These are phyloP conservation scores for Candolleomyces eurysporus DNA, from an alignment of 768 basidiomycete genomes.

Conservation along the genomic window DNA sequence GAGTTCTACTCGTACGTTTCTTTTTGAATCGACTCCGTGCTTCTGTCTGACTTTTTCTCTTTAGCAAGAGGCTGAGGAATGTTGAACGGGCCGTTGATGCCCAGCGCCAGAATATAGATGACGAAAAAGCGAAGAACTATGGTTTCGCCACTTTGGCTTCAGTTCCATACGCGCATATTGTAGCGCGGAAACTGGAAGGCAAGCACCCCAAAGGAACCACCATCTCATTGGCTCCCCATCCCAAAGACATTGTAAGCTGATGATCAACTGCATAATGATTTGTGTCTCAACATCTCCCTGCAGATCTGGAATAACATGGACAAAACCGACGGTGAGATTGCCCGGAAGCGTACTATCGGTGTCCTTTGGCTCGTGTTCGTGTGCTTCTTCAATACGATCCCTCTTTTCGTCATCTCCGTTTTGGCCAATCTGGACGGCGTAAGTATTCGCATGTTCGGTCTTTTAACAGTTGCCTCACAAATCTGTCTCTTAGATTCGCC, in stretches of 20 bases:
- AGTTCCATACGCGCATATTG: slow-evolving; percentile 84
- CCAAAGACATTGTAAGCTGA: slow-evolving; percentile 75
- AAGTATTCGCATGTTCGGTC: slow-evolving; percentile 20
- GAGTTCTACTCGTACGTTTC: slow-evolving; percentile 83
- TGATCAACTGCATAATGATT: slow-evolving; percentile 1
- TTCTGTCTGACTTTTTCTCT: slow-evolving; percentile 5
- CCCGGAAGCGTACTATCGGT: slow-evolving; percentile 70
- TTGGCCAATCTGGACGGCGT: slow-evolving; percentile 88
- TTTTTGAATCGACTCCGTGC: neutral
- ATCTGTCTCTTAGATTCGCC: slow-evolving; percentile 42
- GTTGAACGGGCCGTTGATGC: slow-evolving; percentile 75
- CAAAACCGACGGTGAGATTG: slow-evolving; percentile 61
- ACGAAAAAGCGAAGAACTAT: slow-evolving; percentile 81
- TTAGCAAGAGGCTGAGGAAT: slow-evolving; percentile 52
- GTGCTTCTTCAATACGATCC: slow-evolving; percentile 94
- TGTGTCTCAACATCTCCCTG: slow-evolving; percentile 1
- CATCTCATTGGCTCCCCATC: slow-evolving; percentile 79
- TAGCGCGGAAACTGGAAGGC: slow-evolving; percentile 63
- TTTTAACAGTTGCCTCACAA: neutral
- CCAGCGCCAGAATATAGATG: slow-evolving; percentile 69
- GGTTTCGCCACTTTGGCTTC: slow-evolving; percentile 91
- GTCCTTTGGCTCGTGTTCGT: slow-evolving; percentile 73
- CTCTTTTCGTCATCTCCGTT: slow-evolving; percentile 85
- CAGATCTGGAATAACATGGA: slow-evolving; percentile 93
- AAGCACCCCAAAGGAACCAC: slow-evolving; percentile 75